Evolutionary conservation across 345 rosid genomes (phyloP).

Genomic region (Eucalyptus pauciflora): DNA sequence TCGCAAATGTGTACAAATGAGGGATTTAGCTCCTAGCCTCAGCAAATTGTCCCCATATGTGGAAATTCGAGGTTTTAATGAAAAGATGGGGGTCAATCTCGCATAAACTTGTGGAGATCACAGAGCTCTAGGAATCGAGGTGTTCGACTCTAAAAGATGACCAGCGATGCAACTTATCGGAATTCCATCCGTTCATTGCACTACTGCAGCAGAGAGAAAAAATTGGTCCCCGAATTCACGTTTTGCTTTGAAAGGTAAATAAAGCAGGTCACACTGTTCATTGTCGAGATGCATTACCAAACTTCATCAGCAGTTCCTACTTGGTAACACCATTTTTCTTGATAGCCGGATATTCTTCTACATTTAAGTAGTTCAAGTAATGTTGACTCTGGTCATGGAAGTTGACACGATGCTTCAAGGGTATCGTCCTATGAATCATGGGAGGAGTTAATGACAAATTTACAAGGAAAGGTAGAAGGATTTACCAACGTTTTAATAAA

Average conservation of each 20-base stretch:
- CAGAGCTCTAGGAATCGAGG: neutral
- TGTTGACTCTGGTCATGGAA: neutral
- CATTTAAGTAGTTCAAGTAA: neutral
- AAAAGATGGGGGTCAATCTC: neutral
- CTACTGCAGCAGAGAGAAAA: neutral
- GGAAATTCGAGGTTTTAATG: neutral
- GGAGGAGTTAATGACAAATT: neutral
- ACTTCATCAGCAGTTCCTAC: neutral
- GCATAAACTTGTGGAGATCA: neutral
- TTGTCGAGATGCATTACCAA: neutral
- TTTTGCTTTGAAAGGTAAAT: neutral
- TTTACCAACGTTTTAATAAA: neutral
- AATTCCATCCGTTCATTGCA: neutral
- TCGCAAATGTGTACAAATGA: fast-evolving
- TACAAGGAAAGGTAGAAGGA: neutral
- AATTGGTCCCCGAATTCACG: neutral
- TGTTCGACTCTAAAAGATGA: neutral
- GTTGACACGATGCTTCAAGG: neutral
- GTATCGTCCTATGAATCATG: neutral
- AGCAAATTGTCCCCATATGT: neutral
- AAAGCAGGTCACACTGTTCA: neutral
- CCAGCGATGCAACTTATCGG: neutral
- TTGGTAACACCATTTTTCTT: neutral
- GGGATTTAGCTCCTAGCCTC: neutral
- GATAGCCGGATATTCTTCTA: neutral